Conservation (phyloP, 2,329 filamentous ascomycete genomes). For the Cladosporium halotolerans region DNA sequence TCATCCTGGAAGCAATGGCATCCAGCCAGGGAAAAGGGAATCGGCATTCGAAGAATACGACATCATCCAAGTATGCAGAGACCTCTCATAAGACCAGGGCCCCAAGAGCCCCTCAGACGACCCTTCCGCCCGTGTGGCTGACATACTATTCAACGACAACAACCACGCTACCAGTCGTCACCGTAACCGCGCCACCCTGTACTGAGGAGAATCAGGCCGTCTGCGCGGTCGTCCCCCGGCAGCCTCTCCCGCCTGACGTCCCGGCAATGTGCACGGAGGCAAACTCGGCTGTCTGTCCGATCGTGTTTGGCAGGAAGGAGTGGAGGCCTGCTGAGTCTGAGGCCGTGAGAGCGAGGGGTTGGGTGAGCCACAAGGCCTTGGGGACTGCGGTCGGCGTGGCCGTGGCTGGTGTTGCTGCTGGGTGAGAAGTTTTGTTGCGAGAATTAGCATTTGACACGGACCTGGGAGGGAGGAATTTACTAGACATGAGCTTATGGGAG, state of each 20-base stretch:
- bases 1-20: too few relatives aligned
- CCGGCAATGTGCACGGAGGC: neutral
- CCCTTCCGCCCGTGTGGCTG: neutral
- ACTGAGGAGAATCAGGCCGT: neutral
- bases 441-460: too few relatives aligned
- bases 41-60: too few relatives aligned
- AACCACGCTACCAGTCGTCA: neutral
- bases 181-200: neutral
- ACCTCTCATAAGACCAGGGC: too few relatives aligned
- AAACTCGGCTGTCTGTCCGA: neutral
- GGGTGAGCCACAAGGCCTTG: too few relatives aligned
- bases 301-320: neutral
- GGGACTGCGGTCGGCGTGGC: too few relatives aligned
- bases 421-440: too few relatives aligned
- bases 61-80: too few relatives aligned
- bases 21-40: too few relatives aligned
- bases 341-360: neutral
- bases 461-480: too few relatives aligned
- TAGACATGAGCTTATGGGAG: too few relatives aligned
- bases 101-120: neutral
- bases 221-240: neutral
- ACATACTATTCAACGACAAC: neutral
- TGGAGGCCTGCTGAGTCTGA: neutral
- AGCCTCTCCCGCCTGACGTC: neutral
- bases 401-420: too few relatives aligned